Conservation (phyloP, 345 rosid genomes). For the Gossypium stocksii region DNA sequence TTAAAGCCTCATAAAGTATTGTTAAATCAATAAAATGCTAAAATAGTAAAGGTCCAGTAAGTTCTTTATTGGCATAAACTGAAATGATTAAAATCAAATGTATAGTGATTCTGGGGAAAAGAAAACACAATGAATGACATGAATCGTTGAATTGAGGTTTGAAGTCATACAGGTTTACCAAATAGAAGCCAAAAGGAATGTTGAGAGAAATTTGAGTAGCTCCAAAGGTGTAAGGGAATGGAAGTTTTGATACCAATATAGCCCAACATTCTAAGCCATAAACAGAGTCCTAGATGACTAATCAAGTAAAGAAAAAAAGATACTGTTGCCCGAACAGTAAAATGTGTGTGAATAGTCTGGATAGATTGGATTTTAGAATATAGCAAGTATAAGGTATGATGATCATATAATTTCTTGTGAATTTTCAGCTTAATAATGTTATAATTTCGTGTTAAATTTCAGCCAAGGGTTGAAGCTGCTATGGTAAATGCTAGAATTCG, state of each 20-base stretch:
- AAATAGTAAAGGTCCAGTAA: neutral
- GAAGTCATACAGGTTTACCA: neutral
- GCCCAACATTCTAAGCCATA: neutral
- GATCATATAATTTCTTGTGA: conserved; percentile 5
- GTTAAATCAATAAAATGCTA: neutral
- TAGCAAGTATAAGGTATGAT: neutral
- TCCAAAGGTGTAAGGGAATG: neutral
- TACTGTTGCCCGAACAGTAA: neutral
- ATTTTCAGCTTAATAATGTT: conserved; percentile 48
- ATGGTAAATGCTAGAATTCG: conserved; percentile 94
- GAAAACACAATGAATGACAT: neutral
- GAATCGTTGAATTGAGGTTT: neutral
- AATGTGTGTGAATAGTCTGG: neutral
- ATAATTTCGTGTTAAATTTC: conserved; percentile 26
- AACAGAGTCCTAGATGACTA: neutral
- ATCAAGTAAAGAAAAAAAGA: neutral
- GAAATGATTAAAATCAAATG: neutral
- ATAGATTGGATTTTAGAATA: neutral
- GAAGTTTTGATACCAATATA: neutral
- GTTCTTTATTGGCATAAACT: neutral
- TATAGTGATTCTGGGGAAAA: neutral
- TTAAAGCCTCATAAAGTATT: neutral
- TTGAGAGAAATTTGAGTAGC: no score
- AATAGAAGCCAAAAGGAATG: no score
- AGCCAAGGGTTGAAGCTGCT: conserved; percentile 98